Evolutionary conservation across 2,329 filamentous ascomycete species (phyloP), one percentile per base, ranked within the genome.

Genomic region (Hysterium pulicare): DNA sequence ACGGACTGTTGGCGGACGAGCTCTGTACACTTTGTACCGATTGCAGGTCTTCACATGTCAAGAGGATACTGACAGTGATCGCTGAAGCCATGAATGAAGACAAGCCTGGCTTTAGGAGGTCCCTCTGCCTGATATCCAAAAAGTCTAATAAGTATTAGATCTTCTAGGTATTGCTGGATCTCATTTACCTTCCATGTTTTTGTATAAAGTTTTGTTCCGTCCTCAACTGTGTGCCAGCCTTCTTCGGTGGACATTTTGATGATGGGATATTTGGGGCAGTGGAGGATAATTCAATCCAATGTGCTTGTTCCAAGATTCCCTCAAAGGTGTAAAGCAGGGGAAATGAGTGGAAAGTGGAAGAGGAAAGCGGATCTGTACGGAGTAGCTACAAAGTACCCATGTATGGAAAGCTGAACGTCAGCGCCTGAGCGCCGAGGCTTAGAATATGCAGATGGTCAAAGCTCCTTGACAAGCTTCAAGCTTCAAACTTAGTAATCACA

Each of bases 81-180:
- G 65, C 82, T 89, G 75, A 90, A 96, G 57, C 90, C 90, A 70
- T 96, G 90, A 49, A 96, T 72, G 67, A 94, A 86, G 56, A 93
- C 75, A 38, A 95, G 66, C 53, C 86, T 86, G 26, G 90, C 90
- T 57, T 77, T 79, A 42, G 77, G 67, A 10, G 75, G 67, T 11
- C 71, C 75, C 22, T 75, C 64, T 22, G 81, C 80, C 82, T 82
- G 15, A 13, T 2, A 38, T 10, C 5, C 6, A n/a, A 5, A 7
- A 17, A 21, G 9, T 4, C 7, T 11, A 5, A n/a, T 28, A 30
- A 26, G 22, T 37, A 41, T 19, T 34, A 22, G 40, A 46, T 45
- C 22, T 30, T 20, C 33, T 33, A 19, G 39, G 41, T 34, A 31
- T 32, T 20, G 11, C 33, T 67, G 76, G 61, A n/a, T 11, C 10